phyloP scores from a whole-genome alignment of 805 yeast species.

The Candida alai region DNA sequence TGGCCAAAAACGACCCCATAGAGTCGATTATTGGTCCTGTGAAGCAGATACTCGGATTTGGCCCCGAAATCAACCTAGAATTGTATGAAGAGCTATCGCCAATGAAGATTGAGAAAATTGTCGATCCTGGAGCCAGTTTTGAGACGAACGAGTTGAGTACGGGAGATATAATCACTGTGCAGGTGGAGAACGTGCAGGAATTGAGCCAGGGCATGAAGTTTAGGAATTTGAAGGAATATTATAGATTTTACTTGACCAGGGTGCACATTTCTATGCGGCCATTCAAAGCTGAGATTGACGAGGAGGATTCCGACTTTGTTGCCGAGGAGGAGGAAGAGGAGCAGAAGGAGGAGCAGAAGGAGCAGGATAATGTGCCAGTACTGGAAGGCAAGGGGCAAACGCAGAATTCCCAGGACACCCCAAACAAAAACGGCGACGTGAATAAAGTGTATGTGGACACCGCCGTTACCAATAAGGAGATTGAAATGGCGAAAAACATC shows the following conservation, averaged over 20 bases:
- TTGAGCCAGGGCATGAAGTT: constrained; percentile 14
- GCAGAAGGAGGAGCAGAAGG: constrained; percentile 5
- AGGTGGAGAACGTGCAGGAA: constrained; percentile 21
- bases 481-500: constrained; percentile 16
- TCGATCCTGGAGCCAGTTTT: constrained; percentile 38
- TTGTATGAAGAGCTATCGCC: constrained; percentile 63
- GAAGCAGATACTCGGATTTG: constrained; percentile 38
- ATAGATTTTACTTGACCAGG: constrained; percentile 54
- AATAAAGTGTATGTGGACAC: too few species aligned
- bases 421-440: constrained; percentile 11
- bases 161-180: constrained; percentile 62
- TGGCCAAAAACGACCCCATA: constrained; percentile 46
- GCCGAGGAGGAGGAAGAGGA: constrained; percentile 23
- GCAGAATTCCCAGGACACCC: not conserved
- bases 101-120: constrained; percentile 44
- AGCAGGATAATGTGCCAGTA: too few species aligned
- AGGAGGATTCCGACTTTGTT: constrained; percentile 47
- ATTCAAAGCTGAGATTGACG: constrained; percentile 39
- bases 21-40: constrained; percentile 39
- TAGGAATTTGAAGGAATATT: constrained; percentile 41
- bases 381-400: too few species aligned
- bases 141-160: constrained; percentile 55
- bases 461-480: constrained; percentile 13
- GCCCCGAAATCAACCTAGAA: constrained; percentile 28
- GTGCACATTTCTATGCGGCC: constrained; percentile 55